Conservation (phyloP, 139 green algal species). For the Chlorella sorokiniana region DNA sequence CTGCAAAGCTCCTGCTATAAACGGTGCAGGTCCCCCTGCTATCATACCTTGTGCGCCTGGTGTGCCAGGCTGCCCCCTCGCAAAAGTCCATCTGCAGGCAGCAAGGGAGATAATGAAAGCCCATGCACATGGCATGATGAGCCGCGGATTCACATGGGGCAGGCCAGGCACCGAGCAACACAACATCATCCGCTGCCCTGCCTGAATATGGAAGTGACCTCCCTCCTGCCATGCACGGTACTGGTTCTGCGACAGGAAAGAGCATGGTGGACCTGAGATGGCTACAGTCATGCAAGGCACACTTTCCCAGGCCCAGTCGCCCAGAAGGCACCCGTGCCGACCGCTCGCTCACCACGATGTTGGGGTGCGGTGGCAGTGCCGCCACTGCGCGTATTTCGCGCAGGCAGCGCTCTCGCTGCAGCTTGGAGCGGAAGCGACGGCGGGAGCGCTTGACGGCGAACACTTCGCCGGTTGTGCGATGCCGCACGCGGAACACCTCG, state of each 20-base stretch:
- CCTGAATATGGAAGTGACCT: conserved; percentile 79
- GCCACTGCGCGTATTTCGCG: conserved; percentile 74
- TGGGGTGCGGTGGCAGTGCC: conserved; percentile 63
- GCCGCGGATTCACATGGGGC: no score
- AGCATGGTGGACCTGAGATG: background rate
- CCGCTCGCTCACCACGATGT: conserved; percentile 63
- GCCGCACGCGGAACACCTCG: conserved; percentile 70
- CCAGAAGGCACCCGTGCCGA: no score
- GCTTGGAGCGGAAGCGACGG: conserved; percentile 48
- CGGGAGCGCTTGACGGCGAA: conserved; percentile 68
- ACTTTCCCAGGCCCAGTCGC: background rate
- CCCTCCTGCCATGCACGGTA: conserved; percentile 83
- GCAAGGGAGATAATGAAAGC: no score
- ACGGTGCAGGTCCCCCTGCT: no score
- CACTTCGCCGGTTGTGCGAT: conserved; percentile 49
- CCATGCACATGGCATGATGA: no score
- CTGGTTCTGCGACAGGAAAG: conserved; percentile 35
- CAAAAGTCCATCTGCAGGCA: conserved; percentile 79
- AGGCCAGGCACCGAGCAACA: no score
- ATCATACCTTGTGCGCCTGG: conserved; percentile 18
- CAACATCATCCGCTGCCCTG: no score
- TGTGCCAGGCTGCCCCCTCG: conserved; percentile 54
- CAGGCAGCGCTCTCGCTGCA: conserved; percentile 58
- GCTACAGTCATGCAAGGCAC: background rate
- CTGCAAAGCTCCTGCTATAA: no score